phyloP scores from a whole-genome alignment of 2,329 filamentous ascomycete genomes.

The Pestalotiopsis sp. region DNA sequence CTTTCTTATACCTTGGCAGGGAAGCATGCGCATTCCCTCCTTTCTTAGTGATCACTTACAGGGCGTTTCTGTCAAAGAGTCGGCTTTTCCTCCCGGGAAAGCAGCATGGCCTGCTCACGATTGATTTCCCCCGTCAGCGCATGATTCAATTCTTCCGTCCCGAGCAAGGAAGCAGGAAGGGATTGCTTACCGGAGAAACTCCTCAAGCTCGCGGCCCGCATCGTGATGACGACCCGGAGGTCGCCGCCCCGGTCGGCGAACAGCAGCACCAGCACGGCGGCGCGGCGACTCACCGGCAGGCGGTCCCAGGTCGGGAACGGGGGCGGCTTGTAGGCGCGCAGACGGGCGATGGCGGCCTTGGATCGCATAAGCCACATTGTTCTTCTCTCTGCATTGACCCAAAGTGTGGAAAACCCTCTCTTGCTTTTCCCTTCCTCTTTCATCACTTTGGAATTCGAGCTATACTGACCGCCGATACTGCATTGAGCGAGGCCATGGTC shows the following conservation, averaged over 20 bases:
- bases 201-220: constrained; percentile 64
- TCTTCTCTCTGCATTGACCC: background rate
- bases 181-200: constrained; percentile 62
- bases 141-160: background rate
- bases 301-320: constrained; percentile 63
- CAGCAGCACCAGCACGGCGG: constrained; percentile 84
- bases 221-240: constrained; percentile 70
- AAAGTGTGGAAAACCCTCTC: background rate
- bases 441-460: background rate
- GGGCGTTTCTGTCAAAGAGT: constrained; percentile 58
- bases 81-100: constrained; percentile 77
- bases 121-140: background rate
- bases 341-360: constrained; percentile 60
- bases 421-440: background rate
- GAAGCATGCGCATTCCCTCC: background rate
- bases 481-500: constrained; percentile 59
- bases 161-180: background rate
- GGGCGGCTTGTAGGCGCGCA: constrained; percentile 62
- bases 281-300: constrained; percentile 67
- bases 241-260: constrained; percentile 84
- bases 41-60: constrained; percentile 43
- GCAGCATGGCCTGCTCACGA: constrained; percentile 67
- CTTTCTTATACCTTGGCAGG: background rate
- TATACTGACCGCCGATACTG: constrained; percentile 54
- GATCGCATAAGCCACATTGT: constrained; percentile 31